Evolutionary conservation across 2,329 filamentous ascomycete species (phyloP), one percentile per base, ranked within the genome.

Genomic region (Colletotrichum sp.): DNA sequence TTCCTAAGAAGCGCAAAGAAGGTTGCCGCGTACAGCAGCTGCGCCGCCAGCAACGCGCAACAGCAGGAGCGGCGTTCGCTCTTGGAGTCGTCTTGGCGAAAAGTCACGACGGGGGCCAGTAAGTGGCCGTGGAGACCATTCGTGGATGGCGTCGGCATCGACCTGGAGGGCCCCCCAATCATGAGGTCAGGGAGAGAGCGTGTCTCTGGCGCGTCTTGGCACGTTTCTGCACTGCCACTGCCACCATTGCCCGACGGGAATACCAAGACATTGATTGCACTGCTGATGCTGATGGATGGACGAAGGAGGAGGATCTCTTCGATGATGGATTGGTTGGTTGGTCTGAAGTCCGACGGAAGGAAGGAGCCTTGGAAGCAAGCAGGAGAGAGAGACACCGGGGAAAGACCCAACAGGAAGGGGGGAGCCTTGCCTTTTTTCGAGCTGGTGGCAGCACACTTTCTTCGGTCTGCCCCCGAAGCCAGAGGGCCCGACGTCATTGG

Each of bases 31-130:
- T 66, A 58, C 48, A 58, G 64, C 34, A 28, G 48, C 73, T 75
- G 73, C 65, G 73, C 73, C 73, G 65, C 64, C 27, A 58, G 34
- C 65, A 52, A 75, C 48, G 52, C 74, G 74, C 70, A 76, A 76
- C n/a, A 75, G 65, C 9, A 15, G 48, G 32, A 43, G 34, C 70
- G 65, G 43, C n/a, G 32, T 34, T 62, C 28, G 13, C 32, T 61
- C 30, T 61, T 52, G 43, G 43, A 36, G 22, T 48, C 32, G n/a
- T 22, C 74, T 76, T 76, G 74, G 74, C 74, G 30, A 69, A 76
- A 74, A 60, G 48, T 74, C 73, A 64, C 58, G 62, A 58, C 34
- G 30, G 39, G 66, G 55, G 61, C 36, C 65, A 67, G 62, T 30
- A 48, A 66, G 62, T 25, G 62, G 22, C 36, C 62, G 25, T 52